phyloP scores from a whole-genome alignment of 345 rosid species.

The Eucalyptus marginata region DNA sequence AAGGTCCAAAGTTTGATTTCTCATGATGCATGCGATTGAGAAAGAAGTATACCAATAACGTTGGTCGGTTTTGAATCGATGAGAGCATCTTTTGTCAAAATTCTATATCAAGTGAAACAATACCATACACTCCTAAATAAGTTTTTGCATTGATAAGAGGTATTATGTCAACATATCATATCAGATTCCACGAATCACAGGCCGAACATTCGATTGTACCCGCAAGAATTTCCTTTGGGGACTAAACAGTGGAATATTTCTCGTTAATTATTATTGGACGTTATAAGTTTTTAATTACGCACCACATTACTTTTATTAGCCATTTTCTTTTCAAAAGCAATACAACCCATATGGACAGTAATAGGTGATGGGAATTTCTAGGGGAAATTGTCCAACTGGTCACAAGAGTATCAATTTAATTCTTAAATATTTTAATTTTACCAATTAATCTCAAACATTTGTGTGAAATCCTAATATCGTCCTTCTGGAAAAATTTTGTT shows the following conservation, averaged over 20 bases:
- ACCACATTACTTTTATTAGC: neutral
- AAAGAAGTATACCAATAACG: neutral
- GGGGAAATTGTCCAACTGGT: rapidly evolving
- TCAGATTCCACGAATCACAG: rapidly evolving
- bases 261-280: no score
- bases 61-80: neutral
- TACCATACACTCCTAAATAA: neutral
- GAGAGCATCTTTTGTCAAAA: neutral
- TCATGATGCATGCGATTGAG: neutral
- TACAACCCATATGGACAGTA: neutral
- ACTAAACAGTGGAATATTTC: no score
- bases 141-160: neutral
- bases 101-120: neutral
- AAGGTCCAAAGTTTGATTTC: neutral
- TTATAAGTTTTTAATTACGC: neutral
- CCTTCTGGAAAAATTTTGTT: rapidly evolving
- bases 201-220: neutral
- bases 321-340: neutral
- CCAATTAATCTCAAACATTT: no score
- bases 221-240: neutral
- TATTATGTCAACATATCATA: neutral
- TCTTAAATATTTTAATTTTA: neutral
- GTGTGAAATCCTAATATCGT: rapidly evolving
- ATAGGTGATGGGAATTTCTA: neutral
- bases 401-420: neutral